These are phyloP conservation scores for Pyropia haitanensis DNA, from an alignment of 23 red algal genomes.

Conservation along the genomic window DNA sequence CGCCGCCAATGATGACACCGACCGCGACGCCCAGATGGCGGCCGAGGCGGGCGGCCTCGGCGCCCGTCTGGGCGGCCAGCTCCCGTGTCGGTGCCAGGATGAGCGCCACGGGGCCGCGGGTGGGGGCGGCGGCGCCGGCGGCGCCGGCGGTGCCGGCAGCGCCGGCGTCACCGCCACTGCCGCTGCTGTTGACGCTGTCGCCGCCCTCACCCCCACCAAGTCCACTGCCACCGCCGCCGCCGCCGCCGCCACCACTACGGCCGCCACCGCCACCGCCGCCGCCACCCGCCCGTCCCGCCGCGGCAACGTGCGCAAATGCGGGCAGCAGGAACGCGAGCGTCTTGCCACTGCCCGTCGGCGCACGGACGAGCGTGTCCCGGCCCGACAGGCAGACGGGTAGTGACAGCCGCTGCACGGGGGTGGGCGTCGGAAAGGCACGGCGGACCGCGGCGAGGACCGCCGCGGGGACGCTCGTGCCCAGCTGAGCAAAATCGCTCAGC, in stretches of 20 bases:
- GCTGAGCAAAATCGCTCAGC: conserved; percentile 21
- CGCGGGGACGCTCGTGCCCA: conserved; percentile 12
- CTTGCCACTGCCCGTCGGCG: conserved; percentile 71
- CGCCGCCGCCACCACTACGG: too few species aligned
- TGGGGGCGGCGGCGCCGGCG: too few species aligned
- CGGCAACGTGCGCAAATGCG: conserved; percentile 39
- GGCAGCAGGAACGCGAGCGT: conserved; percentile 60
- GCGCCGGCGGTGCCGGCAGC: too few species aligned
- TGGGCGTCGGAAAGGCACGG: conserved; percentile 26
- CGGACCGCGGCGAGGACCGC: conserved; percentile 4
- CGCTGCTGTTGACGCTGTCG: too few species aligned
- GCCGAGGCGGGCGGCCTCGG: conserved; percentile 22
- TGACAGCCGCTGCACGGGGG: conserved; percentile 44
- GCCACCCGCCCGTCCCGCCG: conserved; percentile 7
- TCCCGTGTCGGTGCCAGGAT: conserved; percentile 68
- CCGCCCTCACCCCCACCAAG: too few species aligned
- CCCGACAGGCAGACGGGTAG: conserved; percentile 39
- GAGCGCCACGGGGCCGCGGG: conserved; percentile 28
- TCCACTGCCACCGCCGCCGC: too few species aligned
- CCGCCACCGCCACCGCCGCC: conserved; percentile 6
- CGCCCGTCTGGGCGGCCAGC: conserved; percentile 56
- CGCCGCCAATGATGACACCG: conserved; percentile 36
- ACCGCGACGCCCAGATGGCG: not conserved
- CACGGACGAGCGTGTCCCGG: conserved; percentile 28
- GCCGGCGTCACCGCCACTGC: too few species aligned